These are phyloP conservation scores for Blastomyces parvus DNA, from an alignment of 2,329 filamentous ascomycete genomes.

Conservation along the genomic window DNA sequence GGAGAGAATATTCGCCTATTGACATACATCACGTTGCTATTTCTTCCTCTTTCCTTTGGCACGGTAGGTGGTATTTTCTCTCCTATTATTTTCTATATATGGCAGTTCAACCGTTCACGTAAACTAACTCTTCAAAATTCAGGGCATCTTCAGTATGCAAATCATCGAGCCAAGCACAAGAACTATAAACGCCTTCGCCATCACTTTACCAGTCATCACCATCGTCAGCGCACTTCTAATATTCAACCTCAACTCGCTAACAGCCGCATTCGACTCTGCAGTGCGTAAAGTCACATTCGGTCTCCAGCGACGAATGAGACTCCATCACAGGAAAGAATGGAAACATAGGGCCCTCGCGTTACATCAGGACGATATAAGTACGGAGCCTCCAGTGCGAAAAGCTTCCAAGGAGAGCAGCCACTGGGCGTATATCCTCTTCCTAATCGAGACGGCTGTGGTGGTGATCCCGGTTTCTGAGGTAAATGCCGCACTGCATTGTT, in stretches of 20 bases:
- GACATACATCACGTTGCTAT: slow-evolving; percentile 18
- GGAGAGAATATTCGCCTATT: slow-evolving; percentile 19
- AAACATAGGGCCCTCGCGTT: slow-evolving; percentile 9
- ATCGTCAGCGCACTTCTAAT: slow-evolving; percentile 9
- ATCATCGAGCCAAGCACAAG: slow-evolving; percentile 3
- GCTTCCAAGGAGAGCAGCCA: slow-evolving; percentile 10
- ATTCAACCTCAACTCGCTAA: slow-evolving; percentile 11
- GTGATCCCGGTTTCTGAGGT: slow-evolving; percentile 8
- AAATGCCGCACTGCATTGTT: slow-evolving; percentile 3
- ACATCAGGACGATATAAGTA: slow-evolving; percentile 7
- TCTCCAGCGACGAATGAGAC: slow-evolving; percentile 8
- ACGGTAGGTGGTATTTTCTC: slow-evolving; percentile 8
- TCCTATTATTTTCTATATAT: neutral
- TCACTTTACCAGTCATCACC: slow-evolving; percentile 11
- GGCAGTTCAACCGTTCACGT: neutral
- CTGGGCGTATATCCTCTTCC: slow-evolving; percentile 9
- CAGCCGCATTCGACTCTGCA: slow-evolving; percentile 7
- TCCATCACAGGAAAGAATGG: slow-evolving; percentile 11
- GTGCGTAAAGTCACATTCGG: slow-evolving; percentile 4
- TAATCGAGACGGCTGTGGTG: slow-evolving; percentile 5
- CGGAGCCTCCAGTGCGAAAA: slow-evolving; percentile 9
- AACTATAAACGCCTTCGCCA: slow-evolving; percentile 10
- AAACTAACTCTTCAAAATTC: neutral
- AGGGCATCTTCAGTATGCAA: slow-evolving; percentile 12
- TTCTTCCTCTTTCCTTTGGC: slow-evolving; percentile 18